These are phyloP conservation scores for Paramecium octaurelia DNA, from an alignment of 73 alveolate genomes.

Conservation along the genomic window DNA sequence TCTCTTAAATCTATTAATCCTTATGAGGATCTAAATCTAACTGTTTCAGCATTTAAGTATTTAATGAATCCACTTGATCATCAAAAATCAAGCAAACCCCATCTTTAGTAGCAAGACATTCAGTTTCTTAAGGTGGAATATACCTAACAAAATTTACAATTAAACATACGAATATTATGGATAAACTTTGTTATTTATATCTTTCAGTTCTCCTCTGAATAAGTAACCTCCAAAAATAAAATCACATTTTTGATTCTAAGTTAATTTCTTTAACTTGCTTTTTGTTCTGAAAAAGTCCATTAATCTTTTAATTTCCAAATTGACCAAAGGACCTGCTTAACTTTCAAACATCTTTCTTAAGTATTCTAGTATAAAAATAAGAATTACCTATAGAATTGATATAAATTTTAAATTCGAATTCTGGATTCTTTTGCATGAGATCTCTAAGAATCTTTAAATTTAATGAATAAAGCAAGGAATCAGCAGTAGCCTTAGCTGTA, in stretches of 20 bases:
- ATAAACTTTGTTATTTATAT: not conserved
- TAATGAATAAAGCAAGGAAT: not conserved
- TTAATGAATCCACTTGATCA: not conserved
- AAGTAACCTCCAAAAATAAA: slow-evolving; percentile 34
- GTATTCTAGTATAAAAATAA: not conserved
- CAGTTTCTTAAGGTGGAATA: slow-evolving; percentile 4
- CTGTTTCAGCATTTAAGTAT: not conserved
- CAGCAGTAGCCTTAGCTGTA: slow-evolving; percentile 33
- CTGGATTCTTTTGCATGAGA: not conserved
- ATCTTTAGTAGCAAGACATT: not conserved
- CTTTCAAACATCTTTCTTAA: slow-evolving; percentile 2
- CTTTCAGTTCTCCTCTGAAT: slow-evolving; percentile 24
- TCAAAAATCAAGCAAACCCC: not conserved
- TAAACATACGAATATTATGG: not conserved
- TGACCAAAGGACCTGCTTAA: slow-evolving; percentile 37
- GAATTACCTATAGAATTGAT: not conserved
- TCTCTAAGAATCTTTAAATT: not conserved
- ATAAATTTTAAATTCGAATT: slow-evolving; percentile 6
- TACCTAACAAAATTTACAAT: not conserved
- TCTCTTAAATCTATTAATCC: not conserved
- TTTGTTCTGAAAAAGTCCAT: not conserved
- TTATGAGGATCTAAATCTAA: not conserved
- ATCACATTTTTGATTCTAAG: not conserved
- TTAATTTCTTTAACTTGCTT: not conserved
- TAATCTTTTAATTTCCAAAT: not conserved